A percentile compares a stretch with the other conserved stretches of the same genome.
Conservation (phyloP, 2,329 filamentous ascomycete species). For the Byssochlamys sp. region DNA sequence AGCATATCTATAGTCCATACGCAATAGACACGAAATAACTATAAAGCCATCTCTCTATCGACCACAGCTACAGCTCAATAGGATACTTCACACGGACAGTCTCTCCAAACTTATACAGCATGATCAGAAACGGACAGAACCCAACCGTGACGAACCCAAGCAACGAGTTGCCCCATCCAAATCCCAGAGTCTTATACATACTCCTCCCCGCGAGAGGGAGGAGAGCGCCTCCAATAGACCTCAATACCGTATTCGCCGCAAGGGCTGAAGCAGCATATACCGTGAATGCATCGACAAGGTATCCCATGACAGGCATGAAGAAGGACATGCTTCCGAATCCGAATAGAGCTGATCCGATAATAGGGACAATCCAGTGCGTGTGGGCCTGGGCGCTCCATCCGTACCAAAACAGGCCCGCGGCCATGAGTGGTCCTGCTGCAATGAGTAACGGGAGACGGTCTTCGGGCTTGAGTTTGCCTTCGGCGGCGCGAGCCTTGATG, state of each 20-base stretch:
- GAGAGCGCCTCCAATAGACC: constrained; percentile 46
- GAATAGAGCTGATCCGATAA: constrained; percentile 46
- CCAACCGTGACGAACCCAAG: constrained; percentile 45
- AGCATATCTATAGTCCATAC: too few relatives aligned
- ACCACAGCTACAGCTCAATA: constrained; percentile 1
- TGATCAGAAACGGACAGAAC: constrained; percentile 29
- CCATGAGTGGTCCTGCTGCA: constrained; percentile 1
- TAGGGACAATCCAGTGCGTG: constrained; percentile 48
- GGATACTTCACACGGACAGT: constrained; percentile 12
- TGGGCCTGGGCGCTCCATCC: constrained; percentile 44
- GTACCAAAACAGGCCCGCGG: constrained; percentile 40
- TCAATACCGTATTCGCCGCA: constrained; percentile 44
- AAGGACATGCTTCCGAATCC: constrained; percentile 40
- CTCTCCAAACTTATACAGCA: constrained; percentile 21
- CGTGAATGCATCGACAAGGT: constrained; percentile 47
- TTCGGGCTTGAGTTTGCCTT: constrained; percentile 7
- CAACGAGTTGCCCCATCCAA: constrained; percentile 42
- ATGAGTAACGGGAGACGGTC: constrained; percentile 7
- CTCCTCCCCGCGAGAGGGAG: constrained; percentile 50
- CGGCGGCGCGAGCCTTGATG: constrained; percentile 5
- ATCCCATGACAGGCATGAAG: constrained; percentile 47
- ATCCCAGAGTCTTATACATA: constrained; percentile 35
- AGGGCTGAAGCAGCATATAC: constrained; percentile 37
- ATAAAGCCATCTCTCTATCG: neutral
- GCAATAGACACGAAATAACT: too few relatives aligned